A percentile compares a stretch with the other conserved stretches of the same genome.
These are phyloP conservation scores for Hypoxylon crocopeplum DNA, from an alignment of 495 filamentous ascomycete genomes.

Conservation along the genomic window DNA sequence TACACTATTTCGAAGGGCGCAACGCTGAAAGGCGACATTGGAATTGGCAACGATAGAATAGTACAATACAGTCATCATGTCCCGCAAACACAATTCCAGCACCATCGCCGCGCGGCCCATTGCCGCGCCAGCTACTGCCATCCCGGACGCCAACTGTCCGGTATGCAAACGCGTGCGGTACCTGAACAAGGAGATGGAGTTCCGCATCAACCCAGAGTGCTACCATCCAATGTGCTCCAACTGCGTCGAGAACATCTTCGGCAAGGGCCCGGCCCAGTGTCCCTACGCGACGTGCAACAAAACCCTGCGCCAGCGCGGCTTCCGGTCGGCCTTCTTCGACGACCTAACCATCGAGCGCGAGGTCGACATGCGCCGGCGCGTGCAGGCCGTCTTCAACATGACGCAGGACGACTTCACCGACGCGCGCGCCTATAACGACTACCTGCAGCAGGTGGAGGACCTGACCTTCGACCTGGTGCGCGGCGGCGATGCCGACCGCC, in stretches of 20 bases:
- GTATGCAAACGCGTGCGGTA: conserved; percentile 96
- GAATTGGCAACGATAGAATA: too few relatives aligned
- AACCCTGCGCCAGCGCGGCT: conserved; percentile 83
- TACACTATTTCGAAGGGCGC: not conserved
- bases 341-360: conserved; percentile 92
- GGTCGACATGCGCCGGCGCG: conserved; percentile 85
- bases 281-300: conserved; percentile 85
- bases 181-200: conserved; percentile 89
- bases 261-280: conserved; percentile 85
- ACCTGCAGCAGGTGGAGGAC: conserved; percentile 90
- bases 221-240: conserved; percentile 98
- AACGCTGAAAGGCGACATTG: not conserved
- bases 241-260: conserved; percentile 94
- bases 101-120: conserved; percentile 8
- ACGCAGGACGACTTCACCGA: conserved; percentile 88
- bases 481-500: conserved; percentile 69
- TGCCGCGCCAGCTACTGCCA: conserved; percentile 4
- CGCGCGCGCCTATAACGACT: conserved; percentile 85
- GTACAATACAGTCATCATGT: conserved; percentile 35
- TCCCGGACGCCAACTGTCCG: conserved; percentile 80
- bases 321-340: conserved; percentile 87
- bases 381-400: conserved; percentile 85
- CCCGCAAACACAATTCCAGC: conserved; percentile 33
- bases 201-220: conserved; percentile 96
- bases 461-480: conserved; percentile 86